Conservation (phyloP, 176 grass and related monocot species). For the Musa schizocarpa region DNA sequence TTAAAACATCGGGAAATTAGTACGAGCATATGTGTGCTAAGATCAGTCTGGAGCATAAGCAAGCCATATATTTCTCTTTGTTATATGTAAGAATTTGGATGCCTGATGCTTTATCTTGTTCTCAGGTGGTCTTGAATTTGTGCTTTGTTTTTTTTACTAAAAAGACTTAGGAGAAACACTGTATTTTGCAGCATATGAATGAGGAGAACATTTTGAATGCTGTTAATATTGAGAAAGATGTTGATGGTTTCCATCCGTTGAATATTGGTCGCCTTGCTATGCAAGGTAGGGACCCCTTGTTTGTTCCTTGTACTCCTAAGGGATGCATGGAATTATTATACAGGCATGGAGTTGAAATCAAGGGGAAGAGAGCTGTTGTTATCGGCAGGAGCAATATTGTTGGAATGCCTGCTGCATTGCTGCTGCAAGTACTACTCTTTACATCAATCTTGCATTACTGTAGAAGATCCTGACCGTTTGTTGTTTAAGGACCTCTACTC, state of each 20-base stretch:
- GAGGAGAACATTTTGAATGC: conserved; percentile 87
- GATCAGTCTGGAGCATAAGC: background rate
- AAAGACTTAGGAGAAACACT: background rate
- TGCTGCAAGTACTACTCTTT: conserved; percentile 59
- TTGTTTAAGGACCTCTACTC: background rate
- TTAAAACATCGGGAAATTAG: too few relatives aligned
- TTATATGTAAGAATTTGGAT: background rate
- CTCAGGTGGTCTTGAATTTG: background rate
- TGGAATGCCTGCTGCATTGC: conserved; percentile 75
- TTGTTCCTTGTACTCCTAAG: conserved; percentile 98
- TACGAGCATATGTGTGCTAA: too few relatives aligned
- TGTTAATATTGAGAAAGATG: conserved; percentile 75
- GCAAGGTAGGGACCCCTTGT: conserved; percentile 83
- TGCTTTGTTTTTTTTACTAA: background rate
- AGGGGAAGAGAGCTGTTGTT: conserved; percentile 84
- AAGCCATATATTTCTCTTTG: background rate
- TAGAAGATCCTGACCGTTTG: conserved; percentile 2
- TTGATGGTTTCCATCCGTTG: conserved; percentile 91
- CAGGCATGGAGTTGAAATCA: conserved; percentile 71
- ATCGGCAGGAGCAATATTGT: conserved; percentile 94
- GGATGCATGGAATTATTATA: conserved; percentile 90
- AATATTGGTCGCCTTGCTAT: conserved; percentile 94
- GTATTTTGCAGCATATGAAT: conserved; percentile 70
- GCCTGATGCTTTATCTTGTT: background rate
- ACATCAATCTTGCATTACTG: conserved; percentile 6